Evolutionary conservation across 805 yeast genomes (phyloP).

Genomic region (Wickerhamomyces ciferrii): DNA sequence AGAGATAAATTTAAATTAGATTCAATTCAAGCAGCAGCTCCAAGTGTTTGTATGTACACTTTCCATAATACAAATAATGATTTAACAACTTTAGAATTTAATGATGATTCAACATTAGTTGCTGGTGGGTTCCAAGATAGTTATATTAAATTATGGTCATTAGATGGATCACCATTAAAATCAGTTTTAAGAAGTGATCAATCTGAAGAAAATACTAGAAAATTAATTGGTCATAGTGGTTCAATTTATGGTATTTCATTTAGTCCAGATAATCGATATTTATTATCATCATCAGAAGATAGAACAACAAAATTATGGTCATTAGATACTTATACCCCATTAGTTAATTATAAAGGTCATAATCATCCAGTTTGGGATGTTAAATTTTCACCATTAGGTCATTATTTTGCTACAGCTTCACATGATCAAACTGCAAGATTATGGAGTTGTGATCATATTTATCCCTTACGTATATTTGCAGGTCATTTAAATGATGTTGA

Average conservation of each 20-base stretch:
- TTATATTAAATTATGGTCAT: constrained; percentile 85
- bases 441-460: constrained; percentile 98
- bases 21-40: constrained; percentile 72
- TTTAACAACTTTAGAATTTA: constrained; percentile 80
- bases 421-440: constrained; percentile 96
- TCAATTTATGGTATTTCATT: constrained; percentile 88
- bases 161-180: constrained; percentile 82
- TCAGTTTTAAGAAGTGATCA: constrained; percentile 54
- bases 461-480: constrained; percentile 92
- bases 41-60: constrained; percentile 96
- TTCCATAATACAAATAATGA: constrained; percentile 93
- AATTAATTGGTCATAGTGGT: constrained; percentile 87
- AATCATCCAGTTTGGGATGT: constrained; percentile 98
- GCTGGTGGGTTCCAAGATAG: constrained; percentile 96
- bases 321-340: constrained; percentile 78
- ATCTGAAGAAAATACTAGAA: constrained; percentile 37
- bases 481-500: constrained; percentile 98
- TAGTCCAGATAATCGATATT: constrained; percentile 81
- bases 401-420: constrained; percentile 96
- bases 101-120: constrained; percentile 77
- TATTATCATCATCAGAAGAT: constrained; percentile 85
- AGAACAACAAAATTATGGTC: constrained; percentile 93
- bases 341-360: constrained; percentile 95
- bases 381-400: constrained; percentile 89
- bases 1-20: constrained; percentile 68